Percentiles rank a stretch among this genome's conserved stretches.
Evolutionary conservation across 1,284 basidiomycete genomes (phyloP).

Genomic region (Tranzscheliella williamsii): DNA sequence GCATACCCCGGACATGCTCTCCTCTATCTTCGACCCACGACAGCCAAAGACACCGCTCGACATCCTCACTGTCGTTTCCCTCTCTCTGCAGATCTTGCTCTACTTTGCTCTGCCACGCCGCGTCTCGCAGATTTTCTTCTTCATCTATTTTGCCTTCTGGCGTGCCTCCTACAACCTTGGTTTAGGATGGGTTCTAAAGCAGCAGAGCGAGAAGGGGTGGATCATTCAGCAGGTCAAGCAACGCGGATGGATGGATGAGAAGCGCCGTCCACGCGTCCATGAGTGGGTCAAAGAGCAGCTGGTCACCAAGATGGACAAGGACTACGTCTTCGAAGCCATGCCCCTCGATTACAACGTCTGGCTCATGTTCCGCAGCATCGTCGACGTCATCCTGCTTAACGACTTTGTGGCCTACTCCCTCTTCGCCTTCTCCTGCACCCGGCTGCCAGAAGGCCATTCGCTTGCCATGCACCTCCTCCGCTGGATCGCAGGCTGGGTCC

Average conservation of each 20-base stretch:
- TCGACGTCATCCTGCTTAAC: slow-evolving; percentile 93
- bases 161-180: slow-evolving; percentile 87
- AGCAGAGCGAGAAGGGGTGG: slow-evolving; percentile 91
- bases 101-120: slow-evolving; percentile 69
- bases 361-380: slow-evolving; percentile 86
- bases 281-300: slow-evolving; percentile 85
- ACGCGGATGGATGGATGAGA: slow-evolving; percentile 83
- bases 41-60: slow-evolving; percentile 91
- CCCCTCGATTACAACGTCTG: slow-evolving; percentile 66
- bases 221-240: slow-evolving; percentile 79
- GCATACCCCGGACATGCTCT: slow-evolving; percentile 90
- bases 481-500: slow-evolving; percentile 80
- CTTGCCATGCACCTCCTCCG: slow-evolving; percentile 75
- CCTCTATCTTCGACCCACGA: slow-evolving; percentile 83
- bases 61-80: slow-evolving; percentile 77
- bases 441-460: slow-evolving; percentile 75
- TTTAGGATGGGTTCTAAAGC: slow-evolving; percentile 87
- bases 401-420: slow-evolving; percentile 86
- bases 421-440: slow-evolving; percentile 77
- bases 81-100: slow-evolving; percentile 77
- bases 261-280: slow-evolving; percentile 69
- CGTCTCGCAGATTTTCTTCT: slow-evolving; percentile 68
- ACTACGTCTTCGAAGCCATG: slow-evolving; percentile 78
- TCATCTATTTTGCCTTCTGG: slow-evolving; percentile 90
- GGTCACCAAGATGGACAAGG: slow-evolving; percentile 85